Conservation (phyloP, 1,284 basidiomycete genomes). For the Ceratobasidium sp. region DNA sequence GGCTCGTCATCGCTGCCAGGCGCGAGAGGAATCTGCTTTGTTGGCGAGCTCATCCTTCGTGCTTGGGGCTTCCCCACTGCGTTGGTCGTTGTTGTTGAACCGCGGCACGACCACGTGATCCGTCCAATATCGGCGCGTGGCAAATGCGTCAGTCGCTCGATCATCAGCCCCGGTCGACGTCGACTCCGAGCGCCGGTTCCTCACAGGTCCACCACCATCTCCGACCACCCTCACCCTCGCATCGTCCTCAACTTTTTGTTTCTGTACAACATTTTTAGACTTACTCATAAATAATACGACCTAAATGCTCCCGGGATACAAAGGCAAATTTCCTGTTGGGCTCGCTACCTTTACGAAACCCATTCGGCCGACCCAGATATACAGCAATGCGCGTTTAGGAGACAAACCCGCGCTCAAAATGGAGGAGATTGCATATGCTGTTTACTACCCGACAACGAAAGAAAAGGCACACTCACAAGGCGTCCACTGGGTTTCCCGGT, state of each 20-base stretch:
- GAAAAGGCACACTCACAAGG: constrained; percentile 25
- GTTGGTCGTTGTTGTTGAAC: constrained; percentile 45
- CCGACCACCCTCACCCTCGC: too few relatives aligned
- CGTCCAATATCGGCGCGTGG: not conserved
- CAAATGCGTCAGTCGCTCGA: not conserved
- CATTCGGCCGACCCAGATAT: constrained; percentile 29
- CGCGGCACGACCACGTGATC: constrained; percentile 14
- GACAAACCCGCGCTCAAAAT: constrained; percentile 45
- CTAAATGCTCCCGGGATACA: constrained; percentile 41
- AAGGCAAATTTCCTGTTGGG: constrained; percentile 37
- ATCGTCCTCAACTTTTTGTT: not conserved
- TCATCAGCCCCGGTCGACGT: too few relatives aligned
- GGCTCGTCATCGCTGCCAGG: constrained; percentile 42
- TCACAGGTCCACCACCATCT: not conserved
- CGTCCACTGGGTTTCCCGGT: constrained; percentile 43
- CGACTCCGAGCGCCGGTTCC: too few relatives aligned
- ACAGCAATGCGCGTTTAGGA: constrained; percentile 43
- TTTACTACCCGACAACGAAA: constrained; percentile 46
- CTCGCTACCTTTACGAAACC: constrained; percentile 34
- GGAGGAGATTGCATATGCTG: constrained; percentile 45
- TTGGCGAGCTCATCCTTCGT: constrained; percentile 38
- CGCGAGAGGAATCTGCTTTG: constrained; percentile 42
- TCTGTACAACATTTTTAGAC: not conserved
- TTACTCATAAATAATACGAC: not conserved
- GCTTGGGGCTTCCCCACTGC: constrained; percentile 2